Conservation (phyloP, 768 basidiomycete genomes). For the Botryobasidium botryosum region DNA sequence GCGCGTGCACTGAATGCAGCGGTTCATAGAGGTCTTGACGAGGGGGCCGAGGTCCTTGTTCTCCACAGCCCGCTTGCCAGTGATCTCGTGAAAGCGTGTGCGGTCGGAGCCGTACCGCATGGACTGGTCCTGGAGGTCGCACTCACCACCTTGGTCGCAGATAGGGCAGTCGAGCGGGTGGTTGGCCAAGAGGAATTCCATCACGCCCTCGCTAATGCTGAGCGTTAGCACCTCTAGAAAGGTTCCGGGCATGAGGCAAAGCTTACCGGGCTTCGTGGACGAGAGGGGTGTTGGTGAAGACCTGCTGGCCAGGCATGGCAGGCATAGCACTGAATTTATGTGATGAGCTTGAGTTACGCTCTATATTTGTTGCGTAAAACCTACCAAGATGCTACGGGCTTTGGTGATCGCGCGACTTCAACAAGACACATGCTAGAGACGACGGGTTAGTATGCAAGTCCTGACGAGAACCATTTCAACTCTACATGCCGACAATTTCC, state of each 20-base stretch:
- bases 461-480: too few species aligned
- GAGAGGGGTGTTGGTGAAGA: constrained; percentile 83
- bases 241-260: neutral
- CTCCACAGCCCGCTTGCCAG: constrained; percentile 94
- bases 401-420: constrained; percentile 89
- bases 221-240: constrained; percentile 7
- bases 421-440: constrained; percentile 83
- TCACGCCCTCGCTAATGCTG: constrained; percentile 70
- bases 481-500: constrained; percentile 84
- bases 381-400: constrained; percentile 87
- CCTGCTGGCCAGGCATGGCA: constrained; percentile 85
- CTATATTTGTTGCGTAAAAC: constrained; percentile 13
- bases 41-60: constrained; percentile 97
- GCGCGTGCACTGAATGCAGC: constrained; percentile 98
- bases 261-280: constrained; percentile 72
- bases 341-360: constrained; percentile 5
- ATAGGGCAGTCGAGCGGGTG: constrained; percentile 98
- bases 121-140: constrained; percentile 95
- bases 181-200: constrained; percentile 96
- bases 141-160: constrained; percentile 98
- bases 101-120: constrained; percentile 99
- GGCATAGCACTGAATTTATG: constrained; percentile 65
- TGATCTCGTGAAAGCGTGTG: constrained; percentile 93
- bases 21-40: constrained; percentile 97
- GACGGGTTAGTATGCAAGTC: constrained; percentile 9